phyloP scores from a whole-genome alignment of 2,329 filamentous ascomycete species.

The Cadophora luteo-olivacea region DNA sequence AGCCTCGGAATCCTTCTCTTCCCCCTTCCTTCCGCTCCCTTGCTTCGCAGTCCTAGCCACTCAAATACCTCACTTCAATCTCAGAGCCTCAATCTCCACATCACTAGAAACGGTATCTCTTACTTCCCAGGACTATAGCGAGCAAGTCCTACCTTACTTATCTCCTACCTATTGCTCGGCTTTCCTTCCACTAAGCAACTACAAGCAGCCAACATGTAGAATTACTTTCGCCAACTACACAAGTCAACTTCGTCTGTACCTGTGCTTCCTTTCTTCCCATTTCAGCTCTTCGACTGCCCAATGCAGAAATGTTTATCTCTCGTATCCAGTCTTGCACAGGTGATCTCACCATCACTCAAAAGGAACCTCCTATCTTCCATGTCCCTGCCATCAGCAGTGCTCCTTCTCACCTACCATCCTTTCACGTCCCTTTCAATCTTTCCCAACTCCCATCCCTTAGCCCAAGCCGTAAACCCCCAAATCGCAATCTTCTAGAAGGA shows the following conservation, averaged over 20 bases:
- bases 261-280: not conserved
- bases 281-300: not conserved
- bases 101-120: not conserved
- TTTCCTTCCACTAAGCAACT: not conserved
- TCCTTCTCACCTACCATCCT: not conserved
- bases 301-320: not conserved
- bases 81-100: not conserved
- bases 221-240: no score
- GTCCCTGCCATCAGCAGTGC: no score
- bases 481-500: not conserved
- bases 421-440: not conserved
- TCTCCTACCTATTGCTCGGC: not conserved
- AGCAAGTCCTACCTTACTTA: not conserved
- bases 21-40: not conserved
- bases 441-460: not conserved
- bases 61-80: not conserved
- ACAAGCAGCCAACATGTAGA: not conserved
- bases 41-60: not conserved
- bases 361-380: no score
- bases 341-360: no score
- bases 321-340: no score
- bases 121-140: not conserved
- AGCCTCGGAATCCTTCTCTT: not conserved
- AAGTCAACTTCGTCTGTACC: not conserved
- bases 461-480: not conserved